Base-by-base conservation (phyloP, 2,329 filamentous ascomycete species). In the Biscogniauxia sp. region DNA sequence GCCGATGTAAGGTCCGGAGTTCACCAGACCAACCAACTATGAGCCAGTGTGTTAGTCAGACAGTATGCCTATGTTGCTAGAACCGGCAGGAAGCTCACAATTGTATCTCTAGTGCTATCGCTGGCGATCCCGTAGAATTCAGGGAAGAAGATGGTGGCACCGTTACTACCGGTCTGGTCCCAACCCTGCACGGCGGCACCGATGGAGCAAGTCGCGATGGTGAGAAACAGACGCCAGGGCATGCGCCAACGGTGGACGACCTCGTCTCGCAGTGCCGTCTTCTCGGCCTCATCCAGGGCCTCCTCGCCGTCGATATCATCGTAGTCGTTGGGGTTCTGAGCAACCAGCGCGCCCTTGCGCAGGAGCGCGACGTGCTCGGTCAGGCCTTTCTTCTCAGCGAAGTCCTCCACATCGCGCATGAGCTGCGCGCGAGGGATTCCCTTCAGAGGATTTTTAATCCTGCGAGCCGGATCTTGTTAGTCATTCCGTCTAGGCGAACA, bases 141-240 rank as follows among this genome's bases (percentile, higher is more conserved):
- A 0, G 85, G 85, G 65, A 88, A 88, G 57, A 82, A 82, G 65
- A 89, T 76, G 66, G 86, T 89, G 59, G 87, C 86, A 45, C 85
- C 85, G 65, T 88, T 88, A 57, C 80, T 79, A 41, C 85, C 86
- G 20, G 86, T 88, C 72, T 88, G 84, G 64, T 89, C 87, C 87
- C 86, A 89, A 23, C 87, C 86, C 68, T 88, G 85, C 9, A 90
- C 86, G n/a, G 87, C 87, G 17, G 88, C 88, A 55, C 86, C 88
- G 56, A 91, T 84, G 51, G 88, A 89, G 72, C 87, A 90, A 20
- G 86, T 84, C 11, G 84, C 77, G 65, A 91, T 88, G 45, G 88
- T 90, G 64, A 88, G 80, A 75, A 87, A 88, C 11, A 92, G 78
- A 56, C 82, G 81, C 67, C 69, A 78, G 0, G 88, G 86, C 41